Percentiles rank a stretch among this genome's conserved stretches.
Conservation (phyloP, 2,329 filamentous ascomycete species). For the Clonostachys chloroleuca region DNA sequence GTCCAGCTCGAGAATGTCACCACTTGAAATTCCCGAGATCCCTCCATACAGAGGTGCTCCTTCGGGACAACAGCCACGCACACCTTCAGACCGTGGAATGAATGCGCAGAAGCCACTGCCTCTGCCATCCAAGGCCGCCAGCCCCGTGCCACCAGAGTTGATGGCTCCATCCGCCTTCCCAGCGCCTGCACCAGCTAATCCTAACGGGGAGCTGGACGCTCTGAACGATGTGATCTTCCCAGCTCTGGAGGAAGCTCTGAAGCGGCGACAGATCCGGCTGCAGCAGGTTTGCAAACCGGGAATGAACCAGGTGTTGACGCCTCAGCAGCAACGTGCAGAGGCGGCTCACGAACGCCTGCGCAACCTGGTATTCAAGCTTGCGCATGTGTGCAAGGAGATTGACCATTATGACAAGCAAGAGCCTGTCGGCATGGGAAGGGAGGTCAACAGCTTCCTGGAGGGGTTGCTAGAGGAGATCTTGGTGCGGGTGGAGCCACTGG, state of each 20-base stretch:
- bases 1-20: slow-evolving; percentile 28
- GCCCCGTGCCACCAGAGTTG: slow-evolving; percentile 20
- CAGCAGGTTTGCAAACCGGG: slow-evolving; percentile 44
- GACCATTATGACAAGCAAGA: slow-evolving; percentile 82
- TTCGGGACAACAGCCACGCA: slow-evolving; percentile 7
- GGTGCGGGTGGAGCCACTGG: slow-evolving; percentile 83
- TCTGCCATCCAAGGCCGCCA: slow-evolving; percentile 21
- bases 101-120: slow-evolving; percentile 12
- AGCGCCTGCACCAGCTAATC: slow-evolving; percentile 48
- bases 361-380: slow-evolving; percentile 76
- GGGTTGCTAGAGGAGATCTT: slow-evolving; percentile 91
- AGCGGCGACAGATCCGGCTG: slow-evolving; percentile 65
- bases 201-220: slow-evolving; percentile 73
- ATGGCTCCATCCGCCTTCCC: slow-evolving; percentile 46
- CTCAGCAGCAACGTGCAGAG: slow-evolving; percentile 64
- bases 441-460: slow-evolving; percentile 84
- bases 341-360: slow-evolving; percentile 78
- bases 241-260: slow-evolving; percentile 85
- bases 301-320: slow-evolving; percentile 38
- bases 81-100: background rate
- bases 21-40: slow-evolving; percentile 47
- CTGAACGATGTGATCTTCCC: slow-evolving; percentile 90
- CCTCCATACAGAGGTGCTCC: slow-evolving; percentile 44
- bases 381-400: slow-evolving; percentile 81
- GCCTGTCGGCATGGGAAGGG: slow-evolving; percentile 89